Conservation (phyloP, 1,284 basidiomycete genomes). For the Ustilago vetiveriae region DNA sequence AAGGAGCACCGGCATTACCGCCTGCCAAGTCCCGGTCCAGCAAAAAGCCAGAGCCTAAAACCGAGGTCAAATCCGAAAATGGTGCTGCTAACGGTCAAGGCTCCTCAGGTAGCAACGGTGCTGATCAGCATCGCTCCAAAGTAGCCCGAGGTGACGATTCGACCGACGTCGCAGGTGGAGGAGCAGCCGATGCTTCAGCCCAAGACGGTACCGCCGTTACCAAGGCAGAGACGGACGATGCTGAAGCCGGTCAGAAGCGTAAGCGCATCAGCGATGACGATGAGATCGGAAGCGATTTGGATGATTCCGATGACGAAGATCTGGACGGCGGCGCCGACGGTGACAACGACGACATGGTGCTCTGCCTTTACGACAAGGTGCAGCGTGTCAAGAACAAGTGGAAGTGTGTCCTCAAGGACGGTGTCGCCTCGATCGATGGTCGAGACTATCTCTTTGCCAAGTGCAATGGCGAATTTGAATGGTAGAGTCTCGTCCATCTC, state of each 20-base stretch:
- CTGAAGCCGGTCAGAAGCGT: conserved; percentile 49
- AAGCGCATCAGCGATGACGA: conserved; percentile 73
- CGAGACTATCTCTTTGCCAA: conserved; percentile 97
- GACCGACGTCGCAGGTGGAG: conserved; percentile 31
- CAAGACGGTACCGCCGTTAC: conserved; percentile 1
- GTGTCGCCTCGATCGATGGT: conserved; percentile 95
- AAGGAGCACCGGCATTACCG: conserved; percentile 69
- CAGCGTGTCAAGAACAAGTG: conserved; percentile 99
- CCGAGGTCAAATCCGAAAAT: conserved; percentile 36
- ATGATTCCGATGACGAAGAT: conserved; percentile 81
- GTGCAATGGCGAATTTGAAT: conserved; percentile 73
- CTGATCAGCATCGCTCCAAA: conserved; percentile 42
- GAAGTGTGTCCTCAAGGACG: conserved; percentile 99
- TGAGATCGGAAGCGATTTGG: conserved; percentile 93
- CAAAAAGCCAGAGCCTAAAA: conserved; percentile 36
- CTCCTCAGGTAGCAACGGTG: conserved; percentile 17
- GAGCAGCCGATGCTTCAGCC: conserved; percentile 1
- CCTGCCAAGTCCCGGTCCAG: conserved; percentile 44
- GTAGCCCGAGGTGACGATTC: conserved; percentile 34
- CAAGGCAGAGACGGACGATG: conserved; percentile 25
- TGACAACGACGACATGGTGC: conserved; percentile 82
- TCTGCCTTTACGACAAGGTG: conserved; percentile 99
- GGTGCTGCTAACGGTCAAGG: conserved; percentile 10
- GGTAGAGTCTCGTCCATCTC: conserved; percentile 13
- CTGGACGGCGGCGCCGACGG: conserved; percentile 71